These are phyloP conservation scores for Elsinoe australis DNA, from an alignment of 2,329 filamentous ascomycete species.

Conservation along the genomic window DNA sequence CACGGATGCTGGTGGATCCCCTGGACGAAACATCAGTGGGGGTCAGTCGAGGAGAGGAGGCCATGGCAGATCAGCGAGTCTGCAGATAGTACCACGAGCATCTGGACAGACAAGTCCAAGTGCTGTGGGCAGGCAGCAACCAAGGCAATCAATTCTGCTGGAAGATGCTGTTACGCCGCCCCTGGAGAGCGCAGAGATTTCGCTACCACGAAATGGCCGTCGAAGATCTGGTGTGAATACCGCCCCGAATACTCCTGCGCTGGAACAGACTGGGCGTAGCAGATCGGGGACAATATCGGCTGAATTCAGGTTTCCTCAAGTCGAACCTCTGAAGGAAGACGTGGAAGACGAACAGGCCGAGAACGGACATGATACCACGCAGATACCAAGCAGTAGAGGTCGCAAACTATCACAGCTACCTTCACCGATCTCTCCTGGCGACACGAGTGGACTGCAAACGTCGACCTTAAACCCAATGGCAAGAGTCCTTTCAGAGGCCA, in stretches of 20 bases:
- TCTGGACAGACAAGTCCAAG: slow-evolving; percentile 3
- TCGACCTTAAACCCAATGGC: slow-evolving; percentile 46
- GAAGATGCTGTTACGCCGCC: slow-evolving; percentile 35
- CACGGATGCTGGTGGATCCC: slow-evolving; percentile 29
- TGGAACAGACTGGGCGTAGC: slow-evolving; percentile 7
- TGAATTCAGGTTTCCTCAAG: slow-evolving; percentile 6
- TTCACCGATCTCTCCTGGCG: slow-evolving; percentile 2
- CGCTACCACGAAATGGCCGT: slow-evolving; percentile 25
- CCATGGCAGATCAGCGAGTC: slow-evolving; percentile 71
- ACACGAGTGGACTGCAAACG: neutral
- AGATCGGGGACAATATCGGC: slow-evolving; percentile 6
- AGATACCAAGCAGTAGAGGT: neutral
- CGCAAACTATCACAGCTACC: slow-evolving; percentile 3
- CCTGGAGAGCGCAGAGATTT: slow-evolving; percentile 22
- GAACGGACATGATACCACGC: neutral
- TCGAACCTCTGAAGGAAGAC: neutral
- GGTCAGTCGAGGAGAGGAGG: slow-evolving; percentile 43
- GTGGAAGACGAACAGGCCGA: neutral
- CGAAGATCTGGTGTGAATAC: slow-evolving; percentile 25
- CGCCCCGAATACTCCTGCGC: slow-evolving; percentile 19
- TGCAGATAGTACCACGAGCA: slow-evolving; percentile 55
- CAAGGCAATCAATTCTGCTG: slow-evolving; percentile 37
- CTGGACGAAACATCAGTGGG: slow-evolving; percentile 11
- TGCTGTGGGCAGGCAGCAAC: slow-evolving; percentile 13
- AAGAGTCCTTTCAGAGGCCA: slow-evolving; percentile 69